Percentiles rank a stretch among this genome's conserved stretches.
Conservation (phyloP, 805 yeast genomes). For the Candida orba region DNA sequence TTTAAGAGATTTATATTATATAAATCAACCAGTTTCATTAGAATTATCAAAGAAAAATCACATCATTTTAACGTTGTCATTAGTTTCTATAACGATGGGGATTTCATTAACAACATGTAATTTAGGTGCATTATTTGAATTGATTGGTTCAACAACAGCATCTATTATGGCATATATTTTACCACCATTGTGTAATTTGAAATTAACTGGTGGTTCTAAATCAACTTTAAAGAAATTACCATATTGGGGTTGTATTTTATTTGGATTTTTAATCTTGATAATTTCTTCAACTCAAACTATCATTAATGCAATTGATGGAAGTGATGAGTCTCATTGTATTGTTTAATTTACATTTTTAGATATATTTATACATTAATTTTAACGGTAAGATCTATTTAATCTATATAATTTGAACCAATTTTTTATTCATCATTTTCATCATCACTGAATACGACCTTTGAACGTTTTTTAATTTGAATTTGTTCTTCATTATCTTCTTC, state of each 20-base stretch:
- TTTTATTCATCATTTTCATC: constrained; percentile 11
- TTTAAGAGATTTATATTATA: constrained; percentile 50
- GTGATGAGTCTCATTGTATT: constrained; percentile 16
- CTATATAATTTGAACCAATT: background rate
- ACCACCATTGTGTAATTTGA: constrained; percentile 79
- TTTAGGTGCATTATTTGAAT: constrained; percentile 80
- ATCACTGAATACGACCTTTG: constrained; percentile 8
- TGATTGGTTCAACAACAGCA: constrained; percentile 91
- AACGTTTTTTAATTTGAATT: constrained; percentile 2
- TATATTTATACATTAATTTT: background rate
- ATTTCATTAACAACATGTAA: constrained; percentile 79
- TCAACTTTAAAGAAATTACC: constrained; percentile 42
- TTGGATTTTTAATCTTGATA: constrained; percentile 74
- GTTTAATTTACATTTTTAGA: constrained; percentile 2
- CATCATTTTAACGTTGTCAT: constrained; percentile 51
- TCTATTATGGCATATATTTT: constrained; percentile 86
- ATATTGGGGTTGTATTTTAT: constrained; percentile 50
- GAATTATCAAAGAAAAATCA: constrained; percentile 46
- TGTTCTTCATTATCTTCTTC: background rate
- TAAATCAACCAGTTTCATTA: constrained; percentile 29
- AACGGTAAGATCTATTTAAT: no score
- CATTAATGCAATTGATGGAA: constrained; percentile 22
- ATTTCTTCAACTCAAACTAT: constrained; percentile 76
- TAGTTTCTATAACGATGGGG: constrained; percentile 64
- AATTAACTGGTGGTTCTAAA: constrained; percentile 45